These are phyloP conservation scores for Turritis glabra DNA, from an alignment of 345 rosid species.

Conservation along the genomic window DNA sequence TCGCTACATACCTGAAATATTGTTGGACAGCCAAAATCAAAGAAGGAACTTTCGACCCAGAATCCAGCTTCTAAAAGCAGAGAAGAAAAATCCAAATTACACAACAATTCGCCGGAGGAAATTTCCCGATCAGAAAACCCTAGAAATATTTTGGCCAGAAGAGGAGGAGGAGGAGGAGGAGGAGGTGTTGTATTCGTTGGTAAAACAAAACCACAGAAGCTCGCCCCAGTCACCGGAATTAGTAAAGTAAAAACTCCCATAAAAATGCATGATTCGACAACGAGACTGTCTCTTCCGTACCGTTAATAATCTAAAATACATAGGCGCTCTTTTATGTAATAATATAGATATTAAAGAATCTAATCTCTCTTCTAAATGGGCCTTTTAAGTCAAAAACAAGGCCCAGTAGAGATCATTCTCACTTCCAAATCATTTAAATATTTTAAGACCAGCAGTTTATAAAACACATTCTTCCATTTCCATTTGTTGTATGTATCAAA, in stretches of 20 bases:
- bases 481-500: too few relatives aligned
- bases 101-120: background rate
- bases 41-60: background rate
- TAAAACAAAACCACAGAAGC: background rate
- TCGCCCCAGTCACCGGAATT: background rate
- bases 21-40: background rate
- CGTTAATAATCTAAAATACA: background rate
- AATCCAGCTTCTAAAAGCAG: background rate
- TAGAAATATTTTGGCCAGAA: background rate
- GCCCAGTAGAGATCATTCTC: background rate
- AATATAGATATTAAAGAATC: background rate
- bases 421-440: too few relatives aligned
- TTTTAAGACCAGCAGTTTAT: too few relatives aligned
- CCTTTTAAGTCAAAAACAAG: background rate
- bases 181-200: too few relatives aligned
- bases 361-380: background rate
- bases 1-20: background rate
- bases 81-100: background rate
- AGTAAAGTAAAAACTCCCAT: background rate
- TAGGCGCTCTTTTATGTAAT: conserved; percentile 20
- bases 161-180: too few relatives aligned
- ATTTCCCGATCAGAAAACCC: conserved; percentile 1
- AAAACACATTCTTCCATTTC: too few relatives aligned
- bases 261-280: background rate
- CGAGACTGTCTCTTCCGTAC: conserved; percentile 12